Percentiles rank a stretch among this genome's conserved stretches.
These are phyloP conservation scores for Crucihimalaya himalaica DNA, from an alignment of 345 rosid genomes.

Conservation along the genomic window DNA sequence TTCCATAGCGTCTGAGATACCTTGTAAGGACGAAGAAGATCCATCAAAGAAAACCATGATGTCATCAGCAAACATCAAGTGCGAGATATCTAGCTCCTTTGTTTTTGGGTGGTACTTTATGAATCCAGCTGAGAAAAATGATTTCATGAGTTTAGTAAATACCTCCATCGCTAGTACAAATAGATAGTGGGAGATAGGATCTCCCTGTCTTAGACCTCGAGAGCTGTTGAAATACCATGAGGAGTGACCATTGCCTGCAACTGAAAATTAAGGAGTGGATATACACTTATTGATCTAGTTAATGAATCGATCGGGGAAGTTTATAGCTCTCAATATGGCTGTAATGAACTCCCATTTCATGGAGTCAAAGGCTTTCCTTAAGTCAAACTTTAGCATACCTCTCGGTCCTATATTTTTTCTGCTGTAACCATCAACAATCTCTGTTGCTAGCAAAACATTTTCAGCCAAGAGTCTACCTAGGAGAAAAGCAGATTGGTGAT, in stretches of 20 bases:
- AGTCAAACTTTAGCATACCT: neutral
- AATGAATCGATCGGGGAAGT: rapidly evolving
- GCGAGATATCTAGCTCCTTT: no score
- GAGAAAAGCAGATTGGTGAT: neutral
- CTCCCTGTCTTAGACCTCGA: neutral
- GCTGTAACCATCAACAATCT: neutral
- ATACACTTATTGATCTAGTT: neutral
- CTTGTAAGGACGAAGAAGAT: rapidly evolving
- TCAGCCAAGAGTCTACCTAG: neutral
- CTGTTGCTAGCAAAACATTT: neutral
- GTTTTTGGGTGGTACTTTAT: neutral
- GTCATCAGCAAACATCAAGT: neutral
- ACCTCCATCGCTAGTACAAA: neutral
- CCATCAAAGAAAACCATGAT: neutral
- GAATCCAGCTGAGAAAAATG: neutral
- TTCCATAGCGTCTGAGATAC: neutral
- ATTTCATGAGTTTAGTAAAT: neutral
- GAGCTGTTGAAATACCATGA: neutral
- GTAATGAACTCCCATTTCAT: neutral
- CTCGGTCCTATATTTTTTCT: neutral
- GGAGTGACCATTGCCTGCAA: rapidly evolving
- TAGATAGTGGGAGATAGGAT: neutral
- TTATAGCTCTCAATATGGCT: neutral
- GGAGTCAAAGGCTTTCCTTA: neutral
- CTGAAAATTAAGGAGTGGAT: rapidly evolving